Conservation (phyloP, 306 rosid genomes). For the Sophora flavescens region DNA sequence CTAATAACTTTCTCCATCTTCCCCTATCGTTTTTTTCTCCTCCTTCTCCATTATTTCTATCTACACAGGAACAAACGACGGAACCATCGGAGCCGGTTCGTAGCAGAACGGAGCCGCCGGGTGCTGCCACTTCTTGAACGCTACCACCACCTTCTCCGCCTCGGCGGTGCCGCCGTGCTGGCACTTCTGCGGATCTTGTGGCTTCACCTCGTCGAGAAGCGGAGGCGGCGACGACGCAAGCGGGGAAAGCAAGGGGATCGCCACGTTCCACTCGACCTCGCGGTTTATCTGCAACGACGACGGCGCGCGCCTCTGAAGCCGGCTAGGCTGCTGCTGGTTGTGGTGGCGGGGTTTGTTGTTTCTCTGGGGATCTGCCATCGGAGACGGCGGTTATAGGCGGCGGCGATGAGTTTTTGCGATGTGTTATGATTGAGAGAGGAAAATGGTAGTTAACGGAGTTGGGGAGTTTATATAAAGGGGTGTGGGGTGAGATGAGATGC, state of each 20-base stretch:
- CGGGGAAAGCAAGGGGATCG: constrained; percentile 89
- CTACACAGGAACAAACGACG: constrained; percentile 72
- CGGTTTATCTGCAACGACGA: constrained; percentile 73
- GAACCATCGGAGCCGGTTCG: constrained; percentile 61
- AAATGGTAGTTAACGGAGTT: not conserved
- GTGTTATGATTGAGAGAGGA: not conserved
- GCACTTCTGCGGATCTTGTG: constrained; percentile 42
- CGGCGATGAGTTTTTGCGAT: not conserved
- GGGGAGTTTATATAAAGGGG: not conserved
- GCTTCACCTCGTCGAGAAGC: constrained; percentile 17
- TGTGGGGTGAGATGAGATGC: constrained; percentile 17
- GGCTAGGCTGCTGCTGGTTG: constrained; percentile 60
- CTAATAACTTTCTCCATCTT: not conserved
- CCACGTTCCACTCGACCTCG: constrained; percentile 79
- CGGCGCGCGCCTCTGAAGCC: constrained; percentile 87
- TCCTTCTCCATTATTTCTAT: not conserved
- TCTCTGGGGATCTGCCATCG: constrained; percentile 66
- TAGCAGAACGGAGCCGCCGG: constrained; percentile 94
- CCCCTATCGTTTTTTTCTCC: not conserved
- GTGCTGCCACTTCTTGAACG: constrained; percentile 88
- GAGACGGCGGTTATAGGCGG: not conserved
- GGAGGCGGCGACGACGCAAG: constrained; percentile 70
- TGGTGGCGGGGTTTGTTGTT: constrained; percentile 16
- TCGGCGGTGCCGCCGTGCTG: constrained; percentile 43
- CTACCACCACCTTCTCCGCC: constrained; percentile 51